Evolutionary conservation across 2,329 filamentous ascomycete species (phyloP), one percentile per base, ranked within the genome.

Genomic region (Apiospora pterosperma): DNA sequence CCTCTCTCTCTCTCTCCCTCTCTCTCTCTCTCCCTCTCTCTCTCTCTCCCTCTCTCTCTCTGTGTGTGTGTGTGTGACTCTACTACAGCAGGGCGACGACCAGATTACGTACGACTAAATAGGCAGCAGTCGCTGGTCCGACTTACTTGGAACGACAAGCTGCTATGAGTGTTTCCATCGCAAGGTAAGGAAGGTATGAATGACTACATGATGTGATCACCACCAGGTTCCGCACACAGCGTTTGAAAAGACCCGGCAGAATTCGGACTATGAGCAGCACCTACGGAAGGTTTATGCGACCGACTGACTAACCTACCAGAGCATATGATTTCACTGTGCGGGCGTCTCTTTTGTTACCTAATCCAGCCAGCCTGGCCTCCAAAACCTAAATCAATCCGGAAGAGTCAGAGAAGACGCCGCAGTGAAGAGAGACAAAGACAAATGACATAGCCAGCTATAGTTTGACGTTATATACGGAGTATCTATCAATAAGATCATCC

Each of bases 201-300:
- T n/a, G 28, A 55, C 28, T 34, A 34, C 28, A 55, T 55, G 48
- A 25, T 14, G 44, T 31, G 25, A 31, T 31, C 16, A 14, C 44
- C 7, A 31, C 23, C 44, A 11, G 10, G n/a, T 19, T n/a, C 31
- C 25, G 25, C 25, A 31, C n/a, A 19, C 48, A 34, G 19, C 44
- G 25, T 55, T 55, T n/a, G 48, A 34, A 31, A 7, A 55, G 28
- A 55, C 28, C 48, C 16, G 48, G 48, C 5, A 31, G 48, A 19
- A 34, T 55, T 55, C 19, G 34, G 48, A 55, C 48, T n/a, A 28
- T 34, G 48, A 55, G 48, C 48, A 55, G 48, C 19, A n/a, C 48
- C 28, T 55, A 28, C 48, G 25, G 48, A 55, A 55, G 48, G 48
- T 55, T 55, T 55, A 52, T 52, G 48, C 48, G 48, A 55, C 48